Evolutionary conservation across 257 asterid species (phyloP), one percentile per base, ranked within the genome.

Genomic region (Scutellaria barbata): DNA sequence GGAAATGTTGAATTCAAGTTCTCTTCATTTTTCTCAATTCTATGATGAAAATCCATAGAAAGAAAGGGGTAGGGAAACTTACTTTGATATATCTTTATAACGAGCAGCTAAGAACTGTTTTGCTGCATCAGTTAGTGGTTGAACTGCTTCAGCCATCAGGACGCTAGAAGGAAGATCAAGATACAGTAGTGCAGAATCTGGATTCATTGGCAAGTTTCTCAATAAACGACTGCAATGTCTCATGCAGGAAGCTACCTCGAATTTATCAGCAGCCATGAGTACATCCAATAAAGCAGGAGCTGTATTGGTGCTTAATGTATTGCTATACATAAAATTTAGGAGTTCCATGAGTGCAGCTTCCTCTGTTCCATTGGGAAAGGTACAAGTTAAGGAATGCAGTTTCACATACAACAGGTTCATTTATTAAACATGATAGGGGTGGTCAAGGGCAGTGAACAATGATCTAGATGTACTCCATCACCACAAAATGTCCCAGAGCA

Each of bases 201-300:
- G 87, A 69, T 89, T 86, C 98, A 92, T 88, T 58, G 98, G 90
- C 83, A 92, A 74, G 82, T 84, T 85, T 70, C 96, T 88, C 78
- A 95, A 68, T 39, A 81, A 79, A 67, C 90, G 96, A 57, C 99
- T 89, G 72, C 99, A 95, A 73, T 92, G 76, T 74, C 96, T 86
- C 98, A 95, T 91, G 84, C 99, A 95, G 60, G 99, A 95, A 63
- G 96, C 97, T 40, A 95, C 99, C 78, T 89, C 96, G 66, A 88
- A 95, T 82, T 95, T 95, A 72, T 95, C 99, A n/a, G 99, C 99
- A 71, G 97, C 99, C 98, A 95, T 88, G 56, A 95, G 90, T 61
- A 95, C 85, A 69, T 88, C 96, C 85, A 95, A 70, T 68, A 95
- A 79, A 62, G 87, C 96, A 79, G 97, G 88, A 72, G 95, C 92